Evolutionary conservation across 495 filamentous ascomycete species (phyloP).

Genomic region (Sabuloglossum arenarium): DNA sequence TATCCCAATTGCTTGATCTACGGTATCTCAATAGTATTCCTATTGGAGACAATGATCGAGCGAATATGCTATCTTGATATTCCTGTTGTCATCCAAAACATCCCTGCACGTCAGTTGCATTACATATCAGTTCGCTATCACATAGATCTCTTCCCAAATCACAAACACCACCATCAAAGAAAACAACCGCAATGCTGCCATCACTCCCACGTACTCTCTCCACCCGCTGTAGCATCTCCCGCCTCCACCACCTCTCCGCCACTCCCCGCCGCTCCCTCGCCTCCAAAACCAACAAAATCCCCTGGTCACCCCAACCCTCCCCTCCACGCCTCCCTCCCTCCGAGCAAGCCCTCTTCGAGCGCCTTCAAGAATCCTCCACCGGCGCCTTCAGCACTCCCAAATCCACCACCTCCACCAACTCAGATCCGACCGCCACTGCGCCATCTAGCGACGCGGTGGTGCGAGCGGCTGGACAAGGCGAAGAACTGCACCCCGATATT

Average conservation of each 20-base stretch:
- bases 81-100: too few species aligned
- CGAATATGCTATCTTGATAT: too few species aligned
- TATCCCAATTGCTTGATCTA: too few species aligned
- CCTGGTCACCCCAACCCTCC: background rate
- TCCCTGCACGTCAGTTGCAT: too few species aligned
- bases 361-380: constrained; percentile 28
- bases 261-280: background rate
- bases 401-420: constrained; percentile 14
- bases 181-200: background rate
- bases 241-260: background rate
- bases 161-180: background rate
- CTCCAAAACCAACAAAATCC: background rate
- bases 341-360: constrained; percentile 6
- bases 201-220: background rate
- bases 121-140: too few species aligned
- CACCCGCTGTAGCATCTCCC: background rate
- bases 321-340: constrained; percentile 7
- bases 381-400: constrained; percentile 53
- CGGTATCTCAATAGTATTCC: too few species aligned
- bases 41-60: too few species aligned
- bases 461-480: constrained; percentile 29
- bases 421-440: background rate
- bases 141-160: background rate
- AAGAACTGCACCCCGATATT: constrained; percentile 49
- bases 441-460: constrained; percentile 7